These are phyloP conservation scores for Phytophthora pisi DNA, from an alignment of 352 stramenopile genomes.

Conservation along the genomic window DNA sequence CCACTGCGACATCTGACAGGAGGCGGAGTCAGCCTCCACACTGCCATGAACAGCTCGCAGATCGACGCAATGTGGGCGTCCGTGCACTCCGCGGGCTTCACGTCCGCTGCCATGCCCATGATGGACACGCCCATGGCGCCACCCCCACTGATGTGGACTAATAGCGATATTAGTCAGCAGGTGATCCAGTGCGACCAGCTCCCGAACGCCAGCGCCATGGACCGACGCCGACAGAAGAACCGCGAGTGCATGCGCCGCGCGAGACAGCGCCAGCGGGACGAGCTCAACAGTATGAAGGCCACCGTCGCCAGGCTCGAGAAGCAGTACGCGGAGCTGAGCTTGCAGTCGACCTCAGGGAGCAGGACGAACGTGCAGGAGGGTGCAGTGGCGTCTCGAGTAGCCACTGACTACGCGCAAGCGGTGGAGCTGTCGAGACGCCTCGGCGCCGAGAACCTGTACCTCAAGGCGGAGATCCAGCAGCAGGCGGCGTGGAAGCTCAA, in stretches of 20 bases:
- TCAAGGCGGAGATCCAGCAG: conserved; percentile 47
- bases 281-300: conserved; percentile 38
- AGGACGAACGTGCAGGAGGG: not conserved
- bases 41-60: conserved; percentile 3
- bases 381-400: not conserved
- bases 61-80: conserved; percentile 3
- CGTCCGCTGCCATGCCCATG: conserved; percentile 10
- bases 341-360: conserved; percentile 19
- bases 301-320: conserved; percentile 44
- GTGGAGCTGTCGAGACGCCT: conserved; percentile 33
- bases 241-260: conserved; percentile 49
- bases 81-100: not conserved
- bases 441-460: conserved; percentile 48
- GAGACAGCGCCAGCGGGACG: conserved; percentile 41
- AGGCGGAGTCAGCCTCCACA: not conserved
- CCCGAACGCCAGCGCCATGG: conserved; percentile 33
- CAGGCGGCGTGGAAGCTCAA: conserved; percentile 40
- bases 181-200: conserved; percentile 24
- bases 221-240: conserved; percentile 47
- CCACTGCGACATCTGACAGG: conserved; percentile 3
- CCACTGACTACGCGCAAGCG: conserved; percentile 27
- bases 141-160: not conserved
- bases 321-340: conserved; percentile 39
- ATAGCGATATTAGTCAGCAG: not conserved
- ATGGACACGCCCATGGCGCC: conserved; percentile 15